Conservation (phyloP, 139 green algal species). For the Eudorina sp. region DNA sequence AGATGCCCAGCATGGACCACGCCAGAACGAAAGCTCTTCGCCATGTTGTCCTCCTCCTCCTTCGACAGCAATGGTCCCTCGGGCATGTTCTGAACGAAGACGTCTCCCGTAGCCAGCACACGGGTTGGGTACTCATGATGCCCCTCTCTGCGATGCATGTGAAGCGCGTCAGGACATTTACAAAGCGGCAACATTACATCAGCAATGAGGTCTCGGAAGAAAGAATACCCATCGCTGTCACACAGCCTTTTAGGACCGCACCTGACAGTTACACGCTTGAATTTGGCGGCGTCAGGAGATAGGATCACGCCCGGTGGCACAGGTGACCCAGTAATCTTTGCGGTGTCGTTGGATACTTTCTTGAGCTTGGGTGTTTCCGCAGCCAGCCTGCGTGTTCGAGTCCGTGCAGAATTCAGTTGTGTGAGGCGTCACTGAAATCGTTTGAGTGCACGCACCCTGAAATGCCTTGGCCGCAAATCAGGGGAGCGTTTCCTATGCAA, state of each 20-base stretch:
- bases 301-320: not conserved
- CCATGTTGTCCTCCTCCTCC: slow-evolving; percentile 31
- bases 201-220: too few relatives aligned
- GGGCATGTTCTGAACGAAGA: slow-evolving; percentile 16
- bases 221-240: too few relatives aligned
- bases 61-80: slow-evolving; percentile 16
- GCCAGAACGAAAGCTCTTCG: slow-evolving; percentile 39
- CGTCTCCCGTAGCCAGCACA: slow-evolving; percentile 32
- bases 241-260: not conserved
- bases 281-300: not conserved
- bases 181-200: not conserved
- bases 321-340: slow-evolving; percentile 6
- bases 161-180: too few relatives aligned
- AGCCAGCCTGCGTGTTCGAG: too few relatives aligned
- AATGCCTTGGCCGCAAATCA: too few relatives aligned
- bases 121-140: not conserved
- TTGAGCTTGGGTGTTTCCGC: not conserved
- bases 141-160: slow-evolving; percentile 19
- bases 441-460: too few relatives aligned
- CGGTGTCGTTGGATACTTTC: not conserved
- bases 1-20: slow-evolving; percentile 58
- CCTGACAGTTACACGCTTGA: slow-evolving; percentile 25
- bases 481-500: too few relatives aligned
- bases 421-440: too few relatives aligned
- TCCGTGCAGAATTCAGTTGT: too few relatives aligned